Evolutionary conservation across 352 stramenopile species (phyloP).

Genomic region (Phytophthora quininea): DNA sequence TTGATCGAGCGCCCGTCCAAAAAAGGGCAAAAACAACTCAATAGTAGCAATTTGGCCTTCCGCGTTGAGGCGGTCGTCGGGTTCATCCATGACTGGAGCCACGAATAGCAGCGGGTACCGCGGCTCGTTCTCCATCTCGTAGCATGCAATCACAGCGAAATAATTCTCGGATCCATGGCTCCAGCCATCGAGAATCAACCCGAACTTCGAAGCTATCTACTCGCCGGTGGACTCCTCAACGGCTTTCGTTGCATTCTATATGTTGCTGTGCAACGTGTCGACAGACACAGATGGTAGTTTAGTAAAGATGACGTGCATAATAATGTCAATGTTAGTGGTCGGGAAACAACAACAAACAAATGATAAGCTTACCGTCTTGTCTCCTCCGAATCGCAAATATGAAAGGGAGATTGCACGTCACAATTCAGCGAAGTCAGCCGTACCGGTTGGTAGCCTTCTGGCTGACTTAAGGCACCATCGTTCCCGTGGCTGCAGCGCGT

Average conservation of each 20-base stretch:
- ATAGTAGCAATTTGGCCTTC: not conserved
- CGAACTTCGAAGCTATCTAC: not conserved
- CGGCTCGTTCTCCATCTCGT: not conserved
- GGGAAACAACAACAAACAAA: not conserved
- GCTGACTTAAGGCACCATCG: conserved; percentile 3
- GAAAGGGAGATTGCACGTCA: conserved; percentile 6
- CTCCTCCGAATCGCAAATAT: conserved; percentile 14
- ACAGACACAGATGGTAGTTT: conserved; percentile 7
- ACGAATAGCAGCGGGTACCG: conserved; percentile 6
- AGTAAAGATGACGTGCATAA: conserved; percentile 5
- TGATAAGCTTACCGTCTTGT: conserved; percentile 2
- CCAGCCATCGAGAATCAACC: conserved; percentile 5
- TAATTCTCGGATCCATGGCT: conserved; percentile 9
- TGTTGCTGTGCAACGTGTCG: not conserved
- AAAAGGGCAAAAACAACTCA: not conserved
- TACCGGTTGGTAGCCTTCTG: conserved; percentile 17
- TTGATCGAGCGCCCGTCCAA: not conserved
- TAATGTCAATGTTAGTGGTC: not conserved
- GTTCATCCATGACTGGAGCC: conserved; percentile 7
- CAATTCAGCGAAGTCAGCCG: conserved; percentile 10
- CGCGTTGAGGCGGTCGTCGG: conserved; percentile 1
- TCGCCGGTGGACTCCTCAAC: conserved; percentile 3
- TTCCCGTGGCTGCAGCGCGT: conserved; percentile 2
- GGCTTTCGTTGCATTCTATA: not conserved
- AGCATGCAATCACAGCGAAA: conserved; percentile 8